Conservation (phyloP, 305 asterid species). For the Lippia alba region DNA sequence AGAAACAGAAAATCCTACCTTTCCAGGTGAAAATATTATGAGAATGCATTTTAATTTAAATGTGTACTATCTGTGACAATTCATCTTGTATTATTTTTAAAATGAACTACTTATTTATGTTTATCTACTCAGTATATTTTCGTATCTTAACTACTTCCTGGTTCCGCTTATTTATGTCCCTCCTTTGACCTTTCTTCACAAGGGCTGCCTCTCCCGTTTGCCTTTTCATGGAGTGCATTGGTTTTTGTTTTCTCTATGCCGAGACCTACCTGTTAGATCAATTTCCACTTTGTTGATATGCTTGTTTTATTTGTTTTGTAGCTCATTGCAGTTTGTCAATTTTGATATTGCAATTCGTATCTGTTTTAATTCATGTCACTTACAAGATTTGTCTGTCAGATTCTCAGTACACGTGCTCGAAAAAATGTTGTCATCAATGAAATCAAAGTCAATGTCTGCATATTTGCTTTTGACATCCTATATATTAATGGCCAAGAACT, state of each 20-base stretch:
- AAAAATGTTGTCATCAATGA: slow-evolving; percentile 81
- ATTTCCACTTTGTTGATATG: slow-evolving; percentile 9
- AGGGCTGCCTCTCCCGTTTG: background rate
- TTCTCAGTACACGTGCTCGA: slow-evolving; percentile 90
- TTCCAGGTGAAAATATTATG: slow-evolving; percentile 69
- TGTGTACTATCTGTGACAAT: slow-evolving; percentile 24
- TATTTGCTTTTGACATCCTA: slow-evolving; percentile 90
- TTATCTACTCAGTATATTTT: background rate
- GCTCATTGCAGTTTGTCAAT: slow-evolving; percentile 11
- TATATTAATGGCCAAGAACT: slow-evolving; percentile 86
- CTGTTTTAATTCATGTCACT: slow-evolving; percentile 23
- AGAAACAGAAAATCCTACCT: slow-evolving; percentile 89
- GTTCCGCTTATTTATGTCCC: too few species aligned
- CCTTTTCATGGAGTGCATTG: slow-evolving; percentile 11
- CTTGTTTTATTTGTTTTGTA: slow-evolving; percentile 2
- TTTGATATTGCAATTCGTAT: slow-evolving; percentile 2
- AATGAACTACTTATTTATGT: slow-evolving; percentile 8
- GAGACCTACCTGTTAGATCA: background rate
- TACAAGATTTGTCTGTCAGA: slow-evolving; percentile 51
- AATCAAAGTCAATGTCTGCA: slow-evolving; percentile 86
- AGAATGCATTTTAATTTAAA: slow-evolving; percentile 14
- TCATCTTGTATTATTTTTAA: slow-evolving; percentile 12
- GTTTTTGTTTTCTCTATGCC: slow-evolving; percentile 2
- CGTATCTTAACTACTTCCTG: too few species aligned
- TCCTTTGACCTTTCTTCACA: too few species aligned